Evolutionary conservation across 1,139 yeast genomes (phyloP), one percentile per base, ranked within the genome.

Genomic region (Taiozyma sp.): DNA sequence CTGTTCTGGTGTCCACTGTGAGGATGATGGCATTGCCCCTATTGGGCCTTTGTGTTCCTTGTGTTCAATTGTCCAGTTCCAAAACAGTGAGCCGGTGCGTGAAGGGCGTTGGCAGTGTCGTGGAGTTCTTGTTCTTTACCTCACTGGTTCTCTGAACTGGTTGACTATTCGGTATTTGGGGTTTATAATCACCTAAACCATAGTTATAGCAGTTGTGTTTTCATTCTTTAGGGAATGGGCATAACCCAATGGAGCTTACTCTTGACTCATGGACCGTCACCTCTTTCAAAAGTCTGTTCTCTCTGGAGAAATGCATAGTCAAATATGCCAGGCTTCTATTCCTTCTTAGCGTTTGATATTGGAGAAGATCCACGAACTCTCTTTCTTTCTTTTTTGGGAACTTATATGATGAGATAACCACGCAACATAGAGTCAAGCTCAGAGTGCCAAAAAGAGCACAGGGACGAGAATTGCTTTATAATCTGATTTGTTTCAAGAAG

Each of bases 381-480:
- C 7, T 6, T 24, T 24, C 12, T 12, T 30, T 30, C 4, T n/a
- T 4, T 32, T 16, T 32, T 44, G 7, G 19, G 12, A 41, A 28
- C 47, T 65, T 65, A 54, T 58, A 53, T 85, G 93, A 87, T 85
- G 93, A 86, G 79, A 84, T 81, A 75, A 70, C 71, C 76, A 82
- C 79, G 88, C 83, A 80, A 84, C 90, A 84, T 85, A 85, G 95
- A 87, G 95, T 87, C 95, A 87, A 87, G 95, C 95, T 87, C 95
- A 77, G 90, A 85, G 86, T 68, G 64, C 62, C 43, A 52, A 64
- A 19, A 61, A 64, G 60, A 61, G 59, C 60, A 57, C 75, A 58
- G 66, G 68, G 79, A 75, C 73, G 80, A 75, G 80, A 75, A 66
- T 75, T 72, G 80, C 81, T 66, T n/a, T 49, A 43, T 16, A 19